These are phyloP conservation scores for Eucalyptus cloeziana DNA, from an alignment of 345 rosid species.

Conservation along the genomic window DNA sequence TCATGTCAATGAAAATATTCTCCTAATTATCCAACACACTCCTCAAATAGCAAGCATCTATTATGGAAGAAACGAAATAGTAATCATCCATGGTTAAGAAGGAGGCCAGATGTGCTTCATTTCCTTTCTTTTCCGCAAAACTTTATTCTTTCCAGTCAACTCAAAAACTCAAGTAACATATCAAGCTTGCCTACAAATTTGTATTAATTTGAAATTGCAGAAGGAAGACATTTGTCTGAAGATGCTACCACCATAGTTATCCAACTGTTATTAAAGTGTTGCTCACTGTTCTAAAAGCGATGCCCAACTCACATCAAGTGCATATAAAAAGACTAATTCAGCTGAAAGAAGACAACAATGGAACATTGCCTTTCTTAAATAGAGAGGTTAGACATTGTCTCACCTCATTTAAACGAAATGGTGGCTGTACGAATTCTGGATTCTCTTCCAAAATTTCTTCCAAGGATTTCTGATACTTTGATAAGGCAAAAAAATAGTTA, in stretches of 20 bases:
- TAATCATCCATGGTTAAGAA: neutral
- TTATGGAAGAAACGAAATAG: neutral
- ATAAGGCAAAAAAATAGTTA: conserved; percentile 83
- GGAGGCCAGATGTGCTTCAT: neutral
- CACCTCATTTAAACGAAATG: conserved; percentile 83
- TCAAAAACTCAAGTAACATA: neutral
- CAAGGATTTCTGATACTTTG: conserved; percentile 71
- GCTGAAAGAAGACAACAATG: neutral
- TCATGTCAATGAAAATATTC: neutral
- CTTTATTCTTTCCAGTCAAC: neutral
- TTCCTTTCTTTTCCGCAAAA: neutral
- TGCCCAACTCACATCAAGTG: neutral
- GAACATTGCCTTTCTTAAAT: neutral
- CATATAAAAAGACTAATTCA: neutral
- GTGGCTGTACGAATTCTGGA: conserved; percentile 84
- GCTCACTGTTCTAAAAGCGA: neutral
- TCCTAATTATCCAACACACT: neutral
- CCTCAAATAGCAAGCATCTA: neutral
- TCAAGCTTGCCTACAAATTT: neutral
- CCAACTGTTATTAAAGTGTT: neutral
- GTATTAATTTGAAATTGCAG: neutral
- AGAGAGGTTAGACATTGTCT: neutral
- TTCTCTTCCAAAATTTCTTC: conserved; percentile 57
- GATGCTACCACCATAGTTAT: neutral
- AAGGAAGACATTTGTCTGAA: neutral